phyloP scores from a whole-genome alignment of 805 yeast genomes.

The Saccharomycopsis oosterbeekiorum region DNA sequence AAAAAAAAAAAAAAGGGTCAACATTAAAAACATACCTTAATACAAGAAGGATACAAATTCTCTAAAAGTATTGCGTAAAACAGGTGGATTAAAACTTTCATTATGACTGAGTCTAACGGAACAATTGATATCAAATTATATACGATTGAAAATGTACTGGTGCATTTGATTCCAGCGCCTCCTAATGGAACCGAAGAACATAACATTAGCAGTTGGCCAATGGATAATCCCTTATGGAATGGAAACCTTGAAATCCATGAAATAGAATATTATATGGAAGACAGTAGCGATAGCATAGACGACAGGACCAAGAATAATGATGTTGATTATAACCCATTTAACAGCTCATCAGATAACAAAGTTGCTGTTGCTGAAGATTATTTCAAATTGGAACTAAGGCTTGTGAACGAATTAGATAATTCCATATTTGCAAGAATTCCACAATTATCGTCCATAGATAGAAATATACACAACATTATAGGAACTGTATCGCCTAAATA shows the following conservation, averaged over 20 bases:
- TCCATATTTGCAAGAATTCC: conserved; percentile 15
- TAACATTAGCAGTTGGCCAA: conserved; percentile 13
- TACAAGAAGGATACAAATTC: neutral
- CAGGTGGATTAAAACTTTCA: neutral
- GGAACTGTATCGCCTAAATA: conserved; percentile 15
- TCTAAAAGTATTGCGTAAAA: neutral
- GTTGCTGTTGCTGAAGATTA: neutral
- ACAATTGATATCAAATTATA: conserved; percentile 7
- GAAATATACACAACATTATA: conserved; percentile 3
- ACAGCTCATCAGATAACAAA: neutral
- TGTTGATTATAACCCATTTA: conserved; percentile 5
- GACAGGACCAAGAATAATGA: neutral
- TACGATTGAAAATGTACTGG: conserved; percentile 15
- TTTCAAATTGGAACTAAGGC: conserved; percentile 5
- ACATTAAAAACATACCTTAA: neutral
- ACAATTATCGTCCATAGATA: neutral
- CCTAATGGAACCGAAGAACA: conserved; percentile 10
- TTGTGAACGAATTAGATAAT: neutral
- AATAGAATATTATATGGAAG: conserved; percentile 9
- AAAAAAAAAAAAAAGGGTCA: too few relatives aligned
- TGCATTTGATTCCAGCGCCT: conserved; percentile 15
- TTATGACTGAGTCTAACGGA: neutral
- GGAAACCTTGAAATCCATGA: conserved; percentile 17
- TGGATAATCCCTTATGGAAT: conserved; percentile 12
- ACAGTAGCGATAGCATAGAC: neutral